Evolutionary conservation across 805 yeast species (phyloP), one percentile per base, ranked within the genome.

Genomic region (Metschnikowia koreensis): DNA sequence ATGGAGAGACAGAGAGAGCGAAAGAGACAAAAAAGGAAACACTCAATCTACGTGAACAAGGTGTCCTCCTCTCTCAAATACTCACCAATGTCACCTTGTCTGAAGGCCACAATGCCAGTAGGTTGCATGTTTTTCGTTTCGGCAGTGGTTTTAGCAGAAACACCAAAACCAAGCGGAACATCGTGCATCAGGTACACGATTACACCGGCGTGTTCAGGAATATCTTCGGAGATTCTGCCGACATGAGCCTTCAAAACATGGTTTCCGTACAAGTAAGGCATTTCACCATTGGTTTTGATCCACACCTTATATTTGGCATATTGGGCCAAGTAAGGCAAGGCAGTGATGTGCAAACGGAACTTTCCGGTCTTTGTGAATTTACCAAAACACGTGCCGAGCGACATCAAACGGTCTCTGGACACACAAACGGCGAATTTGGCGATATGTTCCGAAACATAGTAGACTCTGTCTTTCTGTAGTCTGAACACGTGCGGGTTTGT

Each of bases 41-140:
- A 27, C 33, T 7, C 37, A 15, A 8, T 16, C 17, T 49, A 91
- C 27, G 97, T 89, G 66, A 93, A 93, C 60, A 93, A 74, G 39
- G 97, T 90, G 70, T 94, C 98, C 77, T 94, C 99, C 64, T 94
- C 98, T 81, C 99, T 91, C 66, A 94, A 79, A 66, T 90, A 94
- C 71, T 94, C 99, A 57, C 99, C 99, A 59, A 94, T 89, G 75
- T 94, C 99, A 59, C 96, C 89, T 69, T 94, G 99, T 80, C 99
- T 85, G 69, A 89, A 93, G 4, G 96, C 96, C 13, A 93, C 97
- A 47, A 94, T 92, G 26, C 86, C 94, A 27, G 96, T 93, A 51
- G 99, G 99, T 67, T 88, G 96, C 62, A 91, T 75, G 65, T 83
- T 82, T 69, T 94, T 84, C 26, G 94, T 83, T 67, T 93, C 99